phyloP scores from a whole-genome alignment of 176 grass and related monocot genomes.

The Bolboschoenus planiculmis region DNA sequence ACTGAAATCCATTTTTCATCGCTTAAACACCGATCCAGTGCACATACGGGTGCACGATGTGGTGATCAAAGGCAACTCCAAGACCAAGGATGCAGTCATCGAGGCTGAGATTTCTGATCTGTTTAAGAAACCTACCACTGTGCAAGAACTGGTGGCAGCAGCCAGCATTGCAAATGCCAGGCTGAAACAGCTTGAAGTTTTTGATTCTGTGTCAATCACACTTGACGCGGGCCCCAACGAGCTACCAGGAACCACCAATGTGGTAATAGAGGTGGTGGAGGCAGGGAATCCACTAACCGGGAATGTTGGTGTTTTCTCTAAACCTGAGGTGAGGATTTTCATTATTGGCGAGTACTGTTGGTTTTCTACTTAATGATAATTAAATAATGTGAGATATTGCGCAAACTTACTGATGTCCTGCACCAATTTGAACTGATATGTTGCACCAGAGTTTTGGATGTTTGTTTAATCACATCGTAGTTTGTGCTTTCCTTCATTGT shows the following conservation, averaged over 20 bases:
- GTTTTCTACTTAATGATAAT: background rate
- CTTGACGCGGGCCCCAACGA: slow-evolving; percentile 82
- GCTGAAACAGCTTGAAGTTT: slow-evolving; percentile 55
- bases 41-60: slow-evolving; percentile 81
- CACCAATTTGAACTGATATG: background rate
- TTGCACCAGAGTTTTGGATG: background rate
- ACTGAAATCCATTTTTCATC: slow-evolving; percentile 37
- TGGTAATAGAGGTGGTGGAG: slow-evolving; percentile 84
- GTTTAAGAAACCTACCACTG: slow-evolving; percentile 46
- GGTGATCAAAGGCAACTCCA: slow-evolving; percentile 77
- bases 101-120: slow-evolving; percentile 70
- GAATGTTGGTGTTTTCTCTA: slow-evolving; percentile 58
- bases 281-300: slow-evolving; percentile 51
- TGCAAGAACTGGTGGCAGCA: slow-evolving; percentile 71
- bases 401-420: background rate
- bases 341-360: background rate
- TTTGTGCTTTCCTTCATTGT: background rate
- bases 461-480: background rate
- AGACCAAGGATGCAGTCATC: slow-evolving; percentile 69
- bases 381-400: background rate
- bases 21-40: slow-evolving; percentile 45
- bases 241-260: slow-evolving; percentile 77
- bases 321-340: slow-evolving; percentile 60
- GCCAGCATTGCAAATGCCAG: slow-evolving; percentile 54
- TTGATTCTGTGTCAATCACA: slow-evolving; percentile 80